A percentile compares a stretch with the other conserved stretches of the same genome.
phyloP scores from a whole-genome alignment of 2,329 filamentous ascomycete species.

The Cladosporium sp. region DNA sequence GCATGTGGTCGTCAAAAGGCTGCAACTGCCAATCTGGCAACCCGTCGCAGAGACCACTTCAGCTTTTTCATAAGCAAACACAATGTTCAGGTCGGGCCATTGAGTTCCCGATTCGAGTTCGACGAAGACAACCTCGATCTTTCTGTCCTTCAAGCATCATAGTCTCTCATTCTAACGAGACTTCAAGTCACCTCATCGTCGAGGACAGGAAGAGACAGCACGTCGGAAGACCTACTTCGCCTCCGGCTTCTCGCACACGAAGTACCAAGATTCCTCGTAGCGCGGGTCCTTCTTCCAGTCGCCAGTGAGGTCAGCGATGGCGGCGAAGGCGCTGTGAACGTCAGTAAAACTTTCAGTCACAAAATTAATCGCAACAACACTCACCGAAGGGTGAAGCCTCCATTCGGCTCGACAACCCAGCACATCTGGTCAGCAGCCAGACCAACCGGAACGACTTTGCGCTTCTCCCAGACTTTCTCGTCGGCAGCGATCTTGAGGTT shows the following conservation, averaged over 20 bases:
- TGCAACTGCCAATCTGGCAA: no score
- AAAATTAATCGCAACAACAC: conserved; percentile 17
- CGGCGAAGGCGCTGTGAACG: conserved; percentile 25
- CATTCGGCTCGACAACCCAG: conserved; percentile 34
- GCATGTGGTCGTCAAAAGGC: no score
- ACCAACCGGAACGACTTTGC: conserved; percentile 30
- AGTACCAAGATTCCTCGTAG: conserved; percentile 31
- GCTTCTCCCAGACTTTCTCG: conserved; percentile 31
- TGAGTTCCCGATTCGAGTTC: no score
- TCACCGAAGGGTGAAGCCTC: conserved; percentile 28
- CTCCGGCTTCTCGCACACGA: conserved; percentile 16
- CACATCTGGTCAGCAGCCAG: conserved; percentile 32
- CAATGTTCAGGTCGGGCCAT: no score
- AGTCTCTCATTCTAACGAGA: neutral
- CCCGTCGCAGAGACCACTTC: no score
- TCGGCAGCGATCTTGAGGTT: conserved; percentile 34
- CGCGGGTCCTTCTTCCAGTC: conserved; percentile 33
- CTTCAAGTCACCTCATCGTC: neutral
- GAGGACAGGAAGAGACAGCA: neutral
- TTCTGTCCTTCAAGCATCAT: no score
- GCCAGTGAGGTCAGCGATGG: conserved; percentile 32
- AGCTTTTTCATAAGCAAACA: no score
- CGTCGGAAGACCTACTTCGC: conserved; percentile 3
- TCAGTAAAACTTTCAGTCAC: neutral
- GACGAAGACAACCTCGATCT: no score